Evolutionary conservation across 495 filamentous ascomycete species (phyloP), one percentile per base, ranked within the genome.

Genomic region (Neurospora sp.): DNA sequence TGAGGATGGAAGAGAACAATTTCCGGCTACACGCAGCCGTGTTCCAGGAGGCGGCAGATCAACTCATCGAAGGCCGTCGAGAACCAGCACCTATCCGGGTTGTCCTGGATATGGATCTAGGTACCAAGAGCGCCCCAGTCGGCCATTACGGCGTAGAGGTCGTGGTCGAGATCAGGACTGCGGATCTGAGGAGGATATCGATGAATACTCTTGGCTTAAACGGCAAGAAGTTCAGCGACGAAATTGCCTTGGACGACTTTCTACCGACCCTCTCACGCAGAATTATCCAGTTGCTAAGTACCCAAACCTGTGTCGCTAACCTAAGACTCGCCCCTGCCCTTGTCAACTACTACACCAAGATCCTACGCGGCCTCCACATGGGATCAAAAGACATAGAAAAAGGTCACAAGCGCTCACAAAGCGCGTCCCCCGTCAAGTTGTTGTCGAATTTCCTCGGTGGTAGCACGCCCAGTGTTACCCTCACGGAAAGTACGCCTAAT

Each of bases 351-450:
- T 86, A 94, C 78, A 89, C 90, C 70, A 93, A 92, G 71, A 87
- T 95, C 39, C 83, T 99, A 53, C 88, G 89, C 20, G 88, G 89
- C 7, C 83, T 96, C n/a, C 87, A 88, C 47, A 82, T 93, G 41
- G 84, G 85, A 61, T 79, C 87, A 73, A 88, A 89, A 61, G 85
- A 86, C 6, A 65, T 65, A 4, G 87, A 90, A 78, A 90, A 85
- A 78, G 59, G 68, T n/a, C 77, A 59, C 53, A 83, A 83, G 72
- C 88, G 83, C 76, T 87, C 85, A 0, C 90, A 93, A 75, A 86
- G 93, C 27, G 90, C 92, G 12, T 87, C 90, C 12, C 95, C 96
- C 0, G 93, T 95, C 42, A 99, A 98, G 80, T 82, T 98, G 77
- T 86, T 99, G 37, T 96, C 94, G 0, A 96, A 87, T 75, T 87